These are phyloP conservation scores for Hygrophila difformis DNA, from an alignment of 257 asterid genomes.

Conservation along the genomic window DNA sequence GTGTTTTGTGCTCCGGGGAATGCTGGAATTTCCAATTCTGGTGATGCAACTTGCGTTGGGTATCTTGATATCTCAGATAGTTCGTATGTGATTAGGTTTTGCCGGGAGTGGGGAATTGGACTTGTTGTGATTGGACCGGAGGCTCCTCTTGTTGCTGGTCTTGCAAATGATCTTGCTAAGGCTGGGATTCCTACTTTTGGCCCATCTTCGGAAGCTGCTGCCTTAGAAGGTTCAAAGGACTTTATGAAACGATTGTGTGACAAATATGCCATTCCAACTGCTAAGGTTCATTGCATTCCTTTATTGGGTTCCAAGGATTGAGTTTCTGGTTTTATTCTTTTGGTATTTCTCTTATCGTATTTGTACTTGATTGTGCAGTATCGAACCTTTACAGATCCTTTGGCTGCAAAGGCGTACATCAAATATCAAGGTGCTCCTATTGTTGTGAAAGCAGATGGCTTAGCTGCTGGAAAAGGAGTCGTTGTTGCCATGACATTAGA, in stretches of 20 bases:
- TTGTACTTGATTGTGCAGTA: constrained; percentile 42
- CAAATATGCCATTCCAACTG: constrained; percentile 88
- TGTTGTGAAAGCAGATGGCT: constrained; percentile 92
- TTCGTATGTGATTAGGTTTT: constrained; percentile 66
- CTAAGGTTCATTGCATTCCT: too few species aligned
- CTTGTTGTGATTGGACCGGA: constrained; percentile 89
- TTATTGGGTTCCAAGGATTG: too few species aligned
- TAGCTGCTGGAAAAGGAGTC: constrained; percentile 97
- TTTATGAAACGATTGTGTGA: constrained; percentile 86
- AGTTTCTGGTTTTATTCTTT: too few species aligned
- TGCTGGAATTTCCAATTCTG: constrained; percentile 73
- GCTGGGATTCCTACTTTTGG: constrained; percentile 89
- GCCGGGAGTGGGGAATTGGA: constrained; percentile 75
- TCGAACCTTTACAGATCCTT: constrained; percentile 57
- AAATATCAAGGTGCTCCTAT: constrained; percentile 75
- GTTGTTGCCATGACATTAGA: constrained; percentile 70
- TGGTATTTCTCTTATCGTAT: too few species aligned
- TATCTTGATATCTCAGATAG: constrained; percentile 66
- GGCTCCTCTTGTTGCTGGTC: constrained; percentile 95
- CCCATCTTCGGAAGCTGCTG: constrained; percentile 95
- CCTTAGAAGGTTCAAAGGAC: constrained; percentile 86
- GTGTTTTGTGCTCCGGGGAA: constrained; percentile 98
- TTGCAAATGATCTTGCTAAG: constrained; percentile 76
- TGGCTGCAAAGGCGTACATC: constrained; percentile 66
- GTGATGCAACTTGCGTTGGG: constrained; percentile 76